phyloP scores from a whole-genome alignment of 345 rosid genomes.

The Camelina neglecta region DNA sequence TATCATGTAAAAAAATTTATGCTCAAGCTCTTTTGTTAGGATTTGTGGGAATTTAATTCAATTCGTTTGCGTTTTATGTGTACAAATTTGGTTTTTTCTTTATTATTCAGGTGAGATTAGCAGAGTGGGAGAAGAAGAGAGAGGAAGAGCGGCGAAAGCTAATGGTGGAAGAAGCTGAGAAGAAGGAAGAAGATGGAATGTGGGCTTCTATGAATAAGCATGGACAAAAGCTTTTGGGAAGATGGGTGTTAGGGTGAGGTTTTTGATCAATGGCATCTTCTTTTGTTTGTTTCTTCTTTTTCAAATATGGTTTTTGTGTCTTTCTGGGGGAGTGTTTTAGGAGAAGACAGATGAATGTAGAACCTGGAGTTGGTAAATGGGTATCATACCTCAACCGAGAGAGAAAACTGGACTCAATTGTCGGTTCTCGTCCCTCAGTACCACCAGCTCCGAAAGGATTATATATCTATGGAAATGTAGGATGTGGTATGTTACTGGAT shows the following conservation, averaged over 20 bases:
- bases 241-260: slow-evolving; percentile 67
- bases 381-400: slow-evolving; percentile 93
- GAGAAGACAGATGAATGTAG: slow-evolving; percentile 59
- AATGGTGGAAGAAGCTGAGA: slow-evolving; percentile 80
- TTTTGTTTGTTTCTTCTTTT: background rate
- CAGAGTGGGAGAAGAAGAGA: slow-evolving; percentile 79
- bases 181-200: slow-evolving; percentile 61
- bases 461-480: slow-evolving; percentile 89
- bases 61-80: slow-evolving; percentile 9
- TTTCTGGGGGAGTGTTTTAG: slow-evolving; percentile 39
- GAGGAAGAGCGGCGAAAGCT: slow-evolving; percentile 69
- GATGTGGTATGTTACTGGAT: slow-evolving; percentile 68
- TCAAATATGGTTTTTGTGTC: background rate
- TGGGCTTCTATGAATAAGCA: slow-evolving; percentile 65
- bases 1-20: slow-evolving; percentile 60
- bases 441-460: slow-evolving; percentile 92
- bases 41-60: background rate
- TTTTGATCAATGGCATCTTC: background rate
- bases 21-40: background rate
- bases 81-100: background rate
- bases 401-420: slow-evolving; percentile 73
- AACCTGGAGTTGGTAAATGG: slow-evolving; percentile 97
- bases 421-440: slow-evolving; percentile 72
- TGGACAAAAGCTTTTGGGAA: slow-evolving; percentile 57
- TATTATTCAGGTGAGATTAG: slow-evolving; percentile 55